A percentile compares a stretch with the other conserved stretches of the same genome.
Conservation (phyloP, 257 asterid genomes). For the Capsicum rhomboideum region DNA sequence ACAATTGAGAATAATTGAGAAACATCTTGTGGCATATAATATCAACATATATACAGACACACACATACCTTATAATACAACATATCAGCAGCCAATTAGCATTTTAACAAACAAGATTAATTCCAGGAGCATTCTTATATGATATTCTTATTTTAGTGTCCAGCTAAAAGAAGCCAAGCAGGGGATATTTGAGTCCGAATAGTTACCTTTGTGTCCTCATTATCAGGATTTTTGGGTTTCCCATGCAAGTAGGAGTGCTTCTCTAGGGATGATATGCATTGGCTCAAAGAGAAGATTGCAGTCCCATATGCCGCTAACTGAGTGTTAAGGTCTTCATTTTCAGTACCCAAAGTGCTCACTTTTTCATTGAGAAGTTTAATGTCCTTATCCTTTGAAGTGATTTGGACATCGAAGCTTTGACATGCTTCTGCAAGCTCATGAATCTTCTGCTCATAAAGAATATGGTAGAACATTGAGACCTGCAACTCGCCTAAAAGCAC, state of each 20-base stretch:
- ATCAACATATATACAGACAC: background rate
- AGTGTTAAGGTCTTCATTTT: conserved; percentile 42
- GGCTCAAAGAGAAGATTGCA: conserved; percentile 55
- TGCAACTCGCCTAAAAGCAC: conserved; percentile 53
- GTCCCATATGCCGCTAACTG: conserved; percentile 55
- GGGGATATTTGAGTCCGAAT: background rate
- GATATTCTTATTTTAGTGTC: background rate
- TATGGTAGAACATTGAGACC: conserved; percentile 40
- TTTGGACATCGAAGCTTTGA: conserved; percentile 30
- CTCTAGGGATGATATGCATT: conserved; percentile 65
- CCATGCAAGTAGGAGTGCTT: conserved; percentile 34
- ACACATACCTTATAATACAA: background rate
- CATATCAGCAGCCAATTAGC: background rate
- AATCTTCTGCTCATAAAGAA: conserved; percentile 66
- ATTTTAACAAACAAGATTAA: background rate
- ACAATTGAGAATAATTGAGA: background rate
- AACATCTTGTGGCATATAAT: background rate
- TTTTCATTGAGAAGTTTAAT: conserved; percentile 22
- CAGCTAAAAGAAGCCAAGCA: background rate
- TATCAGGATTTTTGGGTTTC: conserved; percentile 41
- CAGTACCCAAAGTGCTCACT: conserved; percentile 10
- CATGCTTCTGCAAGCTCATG: conserved; percentile 50
- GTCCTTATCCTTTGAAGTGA: conserved; percentile 17
- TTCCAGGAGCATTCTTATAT: background rate
- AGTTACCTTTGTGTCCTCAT: conserved; percentile 43